Evolutionary conservation across 1,139 yeast species (phyloP).

Genomic region (Blastobotrys buckinghamii): DNA sequence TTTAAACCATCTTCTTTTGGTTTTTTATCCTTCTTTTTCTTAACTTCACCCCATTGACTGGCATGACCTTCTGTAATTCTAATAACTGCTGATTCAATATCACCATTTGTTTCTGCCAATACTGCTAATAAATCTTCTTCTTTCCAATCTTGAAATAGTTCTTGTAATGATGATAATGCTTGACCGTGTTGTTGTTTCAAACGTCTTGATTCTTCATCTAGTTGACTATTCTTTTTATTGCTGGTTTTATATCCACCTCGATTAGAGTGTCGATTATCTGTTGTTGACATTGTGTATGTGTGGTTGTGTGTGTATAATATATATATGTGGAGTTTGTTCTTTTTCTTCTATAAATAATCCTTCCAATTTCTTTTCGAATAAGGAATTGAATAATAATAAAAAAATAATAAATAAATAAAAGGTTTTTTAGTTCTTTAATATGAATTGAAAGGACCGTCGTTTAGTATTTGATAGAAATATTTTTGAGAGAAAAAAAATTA

Average conservation of each 20-base stretch:
- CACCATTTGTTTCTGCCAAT: slow-evolving; percentile 65
- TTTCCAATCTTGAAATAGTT: slow-evolving; percentile 94
- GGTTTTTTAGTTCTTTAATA: too few relatives aligned
- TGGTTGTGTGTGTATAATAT: background rate
- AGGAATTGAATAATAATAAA: too few relatives aligned
- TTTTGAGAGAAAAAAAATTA: too few relatives aligned
- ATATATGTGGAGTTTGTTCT: background rate
- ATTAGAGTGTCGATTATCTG: background rate
- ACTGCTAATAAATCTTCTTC: slow-evolving; percentile 74
- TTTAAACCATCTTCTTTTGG: background rate
- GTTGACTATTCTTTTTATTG: slow-evolving; percentile 12
- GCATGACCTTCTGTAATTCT: slow-evolving; percentile 74
- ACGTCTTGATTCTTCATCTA: slow-evolving; percentile 39
- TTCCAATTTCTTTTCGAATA: too few relatives aligned
- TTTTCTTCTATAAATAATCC: background rate
- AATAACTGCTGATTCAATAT: slow-evolving; percentile 74
- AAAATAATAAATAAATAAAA: too few relatives aligned
- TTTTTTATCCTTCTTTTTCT: slow-evolving; percentile 39
- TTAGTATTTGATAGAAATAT: too few relatives aligned
- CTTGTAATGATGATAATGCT: slow-evolving; percentile 59
- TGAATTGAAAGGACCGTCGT: too few relatives aligned
- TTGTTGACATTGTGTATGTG: background rate
- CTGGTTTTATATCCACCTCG: background rate
- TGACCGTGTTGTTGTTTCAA: slow-evolving; percentile 28
- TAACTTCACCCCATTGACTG: slow-evolving; percentile 57